Evolutionary conservation across 139 green algal species (phyloP).

Genomic region (Tetradesmus obliquus): DNA sequence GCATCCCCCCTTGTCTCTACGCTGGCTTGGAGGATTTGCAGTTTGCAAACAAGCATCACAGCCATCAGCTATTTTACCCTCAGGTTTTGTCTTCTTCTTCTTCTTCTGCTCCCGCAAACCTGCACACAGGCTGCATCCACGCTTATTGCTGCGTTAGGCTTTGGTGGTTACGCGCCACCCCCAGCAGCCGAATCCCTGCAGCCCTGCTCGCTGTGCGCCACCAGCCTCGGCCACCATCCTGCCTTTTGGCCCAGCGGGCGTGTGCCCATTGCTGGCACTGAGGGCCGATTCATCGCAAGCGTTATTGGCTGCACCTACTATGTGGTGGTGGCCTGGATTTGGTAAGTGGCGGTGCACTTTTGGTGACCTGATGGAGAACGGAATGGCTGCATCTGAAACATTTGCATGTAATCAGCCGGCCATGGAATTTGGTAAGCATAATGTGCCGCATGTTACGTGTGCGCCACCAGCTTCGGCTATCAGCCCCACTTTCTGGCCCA

Average conservation of each 20-base stretch:
- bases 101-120: too few species aligned
- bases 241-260: slow-evolving; percentile 61
- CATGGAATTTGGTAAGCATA: too few species aligned
- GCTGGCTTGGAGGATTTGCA: too few species aligned
- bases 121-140: slow-evolving; percentile 66
- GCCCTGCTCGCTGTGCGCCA: not conserved
- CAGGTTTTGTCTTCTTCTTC: too few species aligned
- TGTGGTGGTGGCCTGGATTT: slow-evolving; percentile 84
- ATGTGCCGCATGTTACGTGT: too few species aligned
- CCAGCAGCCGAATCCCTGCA: not conserved
- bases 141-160: slow-evolving; percentile 77
- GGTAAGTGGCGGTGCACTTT: slow-evolving; percentile 51
- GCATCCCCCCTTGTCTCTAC: too few species aligned
- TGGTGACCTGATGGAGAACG: not conserved
- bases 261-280: slow-evolving; percentile 70
- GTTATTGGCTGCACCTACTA: slow-evolving; percentile 82
- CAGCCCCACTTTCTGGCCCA: slow-evolving; percentile 58
- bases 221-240: slow-evolving; percentile 22
- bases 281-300: slow-evolving; percentile 70
- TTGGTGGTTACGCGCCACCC: slow-evolving; percentile 76
- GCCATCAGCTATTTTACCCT: too few species aligned
- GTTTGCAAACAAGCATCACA: too few species aligned
- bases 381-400: not conserved
- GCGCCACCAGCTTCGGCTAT: too few species aligned
- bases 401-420: not conserved